These are phyloP conservation scores for Talaromyces adpressus DNA, from an alignment of 495 filamentous ascomycete genomes.

Conservation along the genomic window DNA sequence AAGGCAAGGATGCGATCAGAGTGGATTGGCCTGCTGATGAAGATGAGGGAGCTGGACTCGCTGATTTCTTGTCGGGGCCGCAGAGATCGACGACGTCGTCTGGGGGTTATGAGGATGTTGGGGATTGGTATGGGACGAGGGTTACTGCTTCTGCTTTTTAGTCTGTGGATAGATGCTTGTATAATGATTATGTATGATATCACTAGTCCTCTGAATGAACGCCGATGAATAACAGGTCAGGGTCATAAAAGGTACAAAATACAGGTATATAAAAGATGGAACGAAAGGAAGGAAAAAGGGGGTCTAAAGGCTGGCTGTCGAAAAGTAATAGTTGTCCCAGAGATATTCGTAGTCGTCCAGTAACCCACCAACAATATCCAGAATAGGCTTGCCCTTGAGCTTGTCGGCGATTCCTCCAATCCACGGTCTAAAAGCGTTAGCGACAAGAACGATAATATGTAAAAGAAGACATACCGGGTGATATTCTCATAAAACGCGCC, in stretches of 20 bases:
- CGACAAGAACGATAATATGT: neutral
- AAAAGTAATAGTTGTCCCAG: constrained; percentile 97
- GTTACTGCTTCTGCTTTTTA: constrained; percentile 8
- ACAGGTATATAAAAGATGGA: constrained; percentile 2
- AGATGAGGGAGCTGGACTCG: constrained; percentile 60
- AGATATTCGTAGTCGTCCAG: constrained; percentile 94
- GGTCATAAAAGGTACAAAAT: neutral
- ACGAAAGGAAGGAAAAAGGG: neutral
- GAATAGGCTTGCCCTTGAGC: constrained; percentile 66
- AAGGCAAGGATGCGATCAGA: constrained; percentile 52
- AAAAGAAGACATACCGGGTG: constrained; percentile 52
- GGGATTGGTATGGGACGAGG: constrained; percentile 36
- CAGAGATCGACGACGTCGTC: constrained; percentile 16
- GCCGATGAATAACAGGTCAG: neutral
- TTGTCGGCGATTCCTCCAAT: constrained; percentile 54
- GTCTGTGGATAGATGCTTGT: neutral
- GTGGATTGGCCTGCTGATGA: constrained; percentile 82
- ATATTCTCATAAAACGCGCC: constrained; percentile 95
- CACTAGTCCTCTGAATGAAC: constrained; percentile 19
- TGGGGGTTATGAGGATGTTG: constrained; percentile 24
- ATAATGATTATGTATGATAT: constrained; percentile 11
- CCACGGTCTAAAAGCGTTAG: constrained; percentile 46
- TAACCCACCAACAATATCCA: constrained; percentile 72
- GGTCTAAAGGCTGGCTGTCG: constrained; percentile 56
- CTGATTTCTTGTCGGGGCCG: constrained; percentile 57